Base-by-base conservation (phyloP, 163 green algal genomes). In the Smithsoniella earleae region DNA sequence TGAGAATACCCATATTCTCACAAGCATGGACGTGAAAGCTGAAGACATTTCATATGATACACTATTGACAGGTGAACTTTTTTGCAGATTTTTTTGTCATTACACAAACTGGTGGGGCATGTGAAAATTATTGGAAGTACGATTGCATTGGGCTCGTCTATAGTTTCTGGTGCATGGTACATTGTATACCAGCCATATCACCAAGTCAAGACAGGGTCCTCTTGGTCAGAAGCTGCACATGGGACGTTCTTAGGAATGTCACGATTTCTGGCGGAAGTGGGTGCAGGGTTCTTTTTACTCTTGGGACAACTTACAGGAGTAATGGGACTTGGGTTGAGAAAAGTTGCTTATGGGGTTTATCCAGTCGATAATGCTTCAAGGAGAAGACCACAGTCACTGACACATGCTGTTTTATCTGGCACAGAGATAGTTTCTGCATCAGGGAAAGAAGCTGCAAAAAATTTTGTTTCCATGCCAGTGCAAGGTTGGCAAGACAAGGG, bases 121-220 rank as follows among this genome's bases (percentile, higher is more conserved):
- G 58, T 69, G 31, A 30, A 69, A 33, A 69, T 69, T 6, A 69
- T 69, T 38, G 58, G 58, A 30, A 69, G 58, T 31, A 69, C 58
- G 8, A 69, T 69, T 13, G 58, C 58, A 6, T 31, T 69, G 5
- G 58, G 58, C 22, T 69, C 58, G 22, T 69, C 58, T 13, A 30
- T 69, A 40, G n/a, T 69, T 13, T 69, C 58, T 0, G 58, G 58
- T 13, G 58, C 58, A 13, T 69, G 58, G 58, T 69, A 69, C 58
- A 69, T 69, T n/a, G 22, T 69, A 30, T 69, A 69, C 16, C 58
- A 69, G 1, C 58, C 58, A 5, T 69, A 69, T 13, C 43, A 43
- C 43, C 27, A 30, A 13, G 58, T 34, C 28, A 30, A 33, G 3
- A 25, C 58, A 16, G 58, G 58, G 27, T 69, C 58, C 20, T 25